These are phyloP conservation scores for Cryptomeria japonica DNA, from an alignment of 75 land plant species.

Conservation along the genomic window DNA sequence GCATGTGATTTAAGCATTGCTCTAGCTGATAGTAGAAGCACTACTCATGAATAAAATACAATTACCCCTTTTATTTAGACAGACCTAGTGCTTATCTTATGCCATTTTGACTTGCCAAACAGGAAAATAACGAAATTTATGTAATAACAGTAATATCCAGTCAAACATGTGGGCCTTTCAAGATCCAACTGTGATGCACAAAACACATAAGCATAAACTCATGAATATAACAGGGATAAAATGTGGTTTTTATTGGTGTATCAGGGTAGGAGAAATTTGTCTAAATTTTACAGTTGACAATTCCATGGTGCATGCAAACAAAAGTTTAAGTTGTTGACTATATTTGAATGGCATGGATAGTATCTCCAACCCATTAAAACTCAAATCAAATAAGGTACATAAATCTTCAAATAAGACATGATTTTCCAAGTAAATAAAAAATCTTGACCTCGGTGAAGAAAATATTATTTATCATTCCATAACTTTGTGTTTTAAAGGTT, in stretches of 20 bases:
- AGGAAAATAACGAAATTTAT: not conserved
- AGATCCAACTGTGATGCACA: not conserved
- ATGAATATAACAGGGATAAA: not conserved
- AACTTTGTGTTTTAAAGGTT: too few species aligned
- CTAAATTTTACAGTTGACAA: not conserved
- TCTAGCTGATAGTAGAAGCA: not conserved
- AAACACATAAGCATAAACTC: not conserved
- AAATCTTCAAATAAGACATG: not conserved
- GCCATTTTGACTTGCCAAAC: not conserved
- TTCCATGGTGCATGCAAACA: not conserved
- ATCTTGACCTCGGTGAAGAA: too few species aligned
- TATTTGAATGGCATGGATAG: not conserved
- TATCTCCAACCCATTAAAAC: not conserved
- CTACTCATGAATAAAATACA: not conserved
- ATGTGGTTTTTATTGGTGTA: not conserved
- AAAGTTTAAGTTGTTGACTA: not conserved
- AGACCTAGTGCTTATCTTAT: not conserved
- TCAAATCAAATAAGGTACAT: not conserved
- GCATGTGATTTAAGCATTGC: not conserved
- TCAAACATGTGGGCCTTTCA: not conserved
- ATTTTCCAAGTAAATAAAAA: not conserved
- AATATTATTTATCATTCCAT: too few species aligned
- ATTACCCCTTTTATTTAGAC: not conserved
- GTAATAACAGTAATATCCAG: not conserved
- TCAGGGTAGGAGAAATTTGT: not conserved